Evolutionary conservation across 306 rosid genomes (phyloP).

Genomic region (Castanospermum australe): DNA sequence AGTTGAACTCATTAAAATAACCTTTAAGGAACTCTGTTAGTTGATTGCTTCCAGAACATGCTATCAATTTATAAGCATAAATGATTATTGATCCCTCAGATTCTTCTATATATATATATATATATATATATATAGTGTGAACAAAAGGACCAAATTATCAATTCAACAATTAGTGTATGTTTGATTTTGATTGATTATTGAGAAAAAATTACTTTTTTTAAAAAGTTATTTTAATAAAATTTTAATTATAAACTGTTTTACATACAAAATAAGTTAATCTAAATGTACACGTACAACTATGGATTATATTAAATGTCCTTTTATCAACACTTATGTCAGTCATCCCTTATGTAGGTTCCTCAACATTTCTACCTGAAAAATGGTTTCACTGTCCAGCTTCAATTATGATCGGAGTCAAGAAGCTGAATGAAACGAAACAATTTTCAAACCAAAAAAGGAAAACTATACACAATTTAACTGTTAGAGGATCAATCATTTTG

Average conservation of each 20-base stretch:
- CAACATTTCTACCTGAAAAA: not conserved
- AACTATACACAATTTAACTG: not conserved
- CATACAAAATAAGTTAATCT: too few species aligned
- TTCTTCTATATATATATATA: too few species aligned
- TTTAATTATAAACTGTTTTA: too few species aligned
- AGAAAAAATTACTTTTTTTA: too few species aligned
- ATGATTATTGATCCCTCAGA: not conserved
- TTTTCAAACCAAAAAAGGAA: not conserved
- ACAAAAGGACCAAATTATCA: not conserved
- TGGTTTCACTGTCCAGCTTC: not conserved
- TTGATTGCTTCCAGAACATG: not conserved
- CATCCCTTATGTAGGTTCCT: not conserved
- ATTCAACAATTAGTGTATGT: slow-evolving; percentile 5
- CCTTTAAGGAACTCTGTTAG: not conserved
- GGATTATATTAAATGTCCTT: not conserved
- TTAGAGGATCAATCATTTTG: too few species aligned
- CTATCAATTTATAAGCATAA: not conserved
- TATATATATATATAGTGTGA: too few species aligned
- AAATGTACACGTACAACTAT: too few species aligned
- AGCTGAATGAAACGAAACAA: not conserved
- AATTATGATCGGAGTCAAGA: not conserved
- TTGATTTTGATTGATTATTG: too few species aligned
- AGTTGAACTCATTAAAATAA: not conserved
- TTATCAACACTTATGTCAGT: not conserved
- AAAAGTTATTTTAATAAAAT: too few species aligned